Evolutionary conservation across 2,329 filamentous ascomycete genomes (phyloP).

Genomic region (Fusarium euwallaceae): DNA sequence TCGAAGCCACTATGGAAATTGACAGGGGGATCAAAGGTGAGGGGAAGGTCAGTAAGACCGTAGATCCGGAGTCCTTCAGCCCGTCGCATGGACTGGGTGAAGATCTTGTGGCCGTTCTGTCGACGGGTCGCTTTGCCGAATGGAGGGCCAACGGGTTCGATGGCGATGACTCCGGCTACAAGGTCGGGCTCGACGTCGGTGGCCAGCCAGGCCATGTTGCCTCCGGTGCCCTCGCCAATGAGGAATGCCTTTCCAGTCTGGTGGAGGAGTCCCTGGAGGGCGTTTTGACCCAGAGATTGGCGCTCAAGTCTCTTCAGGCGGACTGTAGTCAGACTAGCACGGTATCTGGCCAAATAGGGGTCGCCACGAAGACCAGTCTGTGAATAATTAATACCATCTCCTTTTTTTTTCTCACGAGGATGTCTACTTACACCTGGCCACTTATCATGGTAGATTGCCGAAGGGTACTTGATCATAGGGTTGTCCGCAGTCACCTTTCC

Average conservation of each 20-base stretch:
- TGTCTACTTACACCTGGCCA: conserved; percentile 54
- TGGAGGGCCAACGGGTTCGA: conserved; percentile 68
- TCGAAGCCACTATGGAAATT: conserved; percentile 25
- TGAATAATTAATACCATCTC: conserved; percentile 1
- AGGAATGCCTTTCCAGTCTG: conserved; percentile 58
- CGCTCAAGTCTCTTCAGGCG: conserved; percentile 45
- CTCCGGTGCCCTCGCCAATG: conserved; percentile 65
- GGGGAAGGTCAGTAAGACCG: conserved; percentile 57
- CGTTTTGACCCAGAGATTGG: conserved; percentile 50
- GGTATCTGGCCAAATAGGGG: conserved; percentile 62
- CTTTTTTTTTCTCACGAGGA: fast-evolving
- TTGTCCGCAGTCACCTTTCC: conserved; percentile 12
- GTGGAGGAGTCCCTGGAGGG: conserved; percentile 58
- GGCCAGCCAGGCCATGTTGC: conserved; percentile 60
- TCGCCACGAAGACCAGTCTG: conserved; percentile 58
- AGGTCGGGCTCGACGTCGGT: conserved; percentile 62
- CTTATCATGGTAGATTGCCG: conserved; percentile 50
- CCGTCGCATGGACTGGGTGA: conserved; percentile 18
- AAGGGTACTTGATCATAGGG: conserved; percentile 33
- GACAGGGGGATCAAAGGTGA: conserved; percentile 58
- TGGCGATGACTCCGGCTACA: conserved; percentile 61
- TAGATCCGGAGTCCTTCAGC: conserved; percentile 49
- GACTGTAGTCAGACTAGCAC: conserved; percentile 57
- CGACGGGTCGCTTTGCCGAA: conserved; percentile 50
- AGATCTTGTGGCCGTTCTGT: conserved; percentile 27